Base-by-base conservation (phyloP, 83 land plant genomes). In the Picea abies region DNA sequence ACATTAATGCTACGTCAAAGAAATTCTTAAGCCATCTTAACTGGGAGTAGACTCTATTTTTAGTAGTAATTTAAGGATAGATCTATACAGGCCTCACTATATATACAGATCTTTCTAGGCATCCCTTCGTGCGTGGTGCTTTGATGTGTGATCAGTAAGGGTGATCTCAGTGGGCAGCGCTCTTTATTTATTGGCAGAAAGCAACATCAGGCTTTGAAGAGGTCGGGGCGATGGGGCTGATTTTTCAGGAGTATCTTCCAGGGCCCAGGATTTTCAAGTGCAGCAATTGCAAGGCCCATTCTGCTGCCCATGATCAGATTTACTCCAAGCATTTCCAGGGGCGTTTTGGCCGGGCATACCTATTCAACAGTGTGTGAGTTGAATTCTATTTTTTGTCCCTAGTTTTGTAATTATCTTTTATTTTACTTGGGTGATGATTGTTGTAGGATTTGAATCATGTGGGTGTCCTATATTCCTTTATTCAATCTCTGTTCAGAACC, bases 281-380 rank as follows among this genome's bases (percentile, higher is more conserved):
- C 87, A 82, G 69, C 84, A 64, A 37, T 72, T 85, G 87, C 85
- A 85, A 83, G 44, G 90, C 71, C 12, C 83, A 88, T 47, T 82
- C 90, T 56, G 90, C 87, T 15, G 83, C 84, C 9, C 32, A 75
- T 76, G 87, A 82, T 62, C 76, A 65, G 63, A 79, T 88, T 69
- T 22, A 80, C 26, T 85, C 90, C 72, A 88, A 88, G 90, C 82
- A 80, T 15, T 88, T 88, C 64, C 83, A 82, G 32, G 90, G 90
- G 23, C 86, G 87, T 47, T 88, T 22, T 60, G 90, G 90, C 60
- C 84, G 81, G 20, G 90, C 90, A n/a, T 88, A 85, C 66, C 87
- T 88, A 70, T 85, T 88, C 78, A 76, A 66, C 17, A 65, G 35
- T 32, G 90, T 79, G 90, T 88, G n/a, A 85, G 86, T 82, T 19